Evolutionary conservation across 1,139 yeast genomes (phyloP).

Genomic region (Debaryomyces sp.): DNA sequence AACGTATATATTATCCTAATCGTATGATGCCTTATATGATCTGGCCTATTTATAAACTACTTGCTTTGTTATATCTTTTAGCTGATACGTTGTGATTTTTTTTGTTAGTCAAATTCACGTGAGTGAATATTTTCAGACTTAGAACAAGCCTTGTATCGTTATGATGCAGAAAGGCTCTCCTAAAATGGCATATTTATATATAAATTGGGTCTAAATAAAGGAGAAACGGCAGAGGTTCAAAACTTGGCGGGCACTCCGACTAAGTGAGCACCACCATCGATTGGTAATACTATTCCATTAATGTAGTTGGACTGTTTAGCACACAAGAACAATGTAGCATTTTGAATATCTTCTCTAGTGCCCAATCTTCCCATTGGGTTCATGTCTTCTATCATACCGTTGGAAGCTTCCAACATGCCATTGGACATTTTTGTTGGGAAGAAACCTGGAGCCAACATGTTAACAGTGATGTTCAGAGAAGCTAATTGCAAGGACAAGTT

Average conservation of each 20-base stretch:
- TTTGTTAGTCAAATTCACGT: background rate
- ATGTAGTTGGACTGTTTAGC: slow-evolving; percentile 63
- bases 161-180: background rate
- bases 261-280: slow-evolving; percentile 67
- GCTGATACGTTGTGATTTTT: background rate
- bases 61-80: background rate
- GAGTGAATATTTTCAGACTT: background rate
- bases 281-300: slow-evolving; percentile 72
- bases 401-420: slow-evolving; percentile 60
- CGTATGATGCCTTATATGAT: background rate
- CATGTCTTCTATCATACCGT: slow-evolving; percentile 47
- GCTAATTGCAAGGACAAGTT: slow-evolving; percentile 66
- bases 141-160: background rate
- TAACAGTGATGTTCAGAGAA: slow-evolving; percentile 66
- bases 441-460: slow-evolving; percentile 76
- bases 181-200: background rate
- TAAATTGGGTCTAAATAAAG: background rate
- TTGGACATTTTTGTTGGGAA: slow-evolving; percentile 79
- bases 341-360: slow-evolving; percentile 59
- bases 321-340: slow-evolving; percentile 60
- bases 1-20: background rate
- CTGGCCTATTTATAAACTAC: background rate
- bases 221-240: background rate
- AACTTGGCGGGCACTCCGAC: slow-evolving; percentile 14
- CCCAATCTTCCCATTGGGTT: slow-evolving; percentile 75